A percentile compares a stretch with the other conserved stretches of the same genome.
Evolutionary conservation across 148 eudicot genomes (phyloP).

Genomic region (Rhododendron molle): DNA sequence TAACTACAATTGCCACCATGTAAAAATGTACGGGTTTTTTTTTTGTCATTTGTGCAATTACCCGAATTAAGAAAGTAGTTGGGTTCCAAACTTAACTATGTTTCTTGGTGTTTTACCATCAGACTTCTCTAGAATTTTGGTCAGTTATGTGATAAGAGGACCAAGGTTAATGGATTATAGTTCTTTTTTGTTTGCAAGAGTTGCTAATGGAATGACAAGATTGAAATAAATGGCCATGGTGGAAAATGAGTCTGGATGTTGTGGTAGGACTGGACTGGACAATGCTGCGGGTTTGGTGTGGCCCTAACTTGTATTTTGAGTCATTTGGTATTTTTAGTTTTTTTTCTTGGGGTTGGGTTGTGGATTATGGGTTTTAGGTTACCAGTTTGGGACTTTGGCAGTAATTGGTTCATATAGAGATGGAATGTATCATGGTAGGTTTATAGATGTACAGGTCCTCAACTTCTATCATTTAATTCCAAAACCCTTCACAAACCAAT

Average conservation of each 20-base stretch:
- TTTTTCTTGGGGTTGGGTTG: background rate
- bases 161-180: background rate
- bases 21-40: background rate
- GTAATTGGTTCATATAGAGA: too few relatives aligned
- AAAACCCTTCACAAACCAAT: background rate
- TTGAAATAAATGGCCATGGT: background rate
- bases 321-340: background rate
- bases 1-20: background rate
- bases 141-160: background rate
- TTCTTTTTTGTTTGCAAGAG: background rate
- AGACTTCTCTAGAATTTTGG: background rate
- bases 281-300: background rate
- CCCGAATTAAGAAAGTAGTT: background rate
- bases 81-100: background rate
- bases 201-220: background rate
- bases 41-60: background rate
- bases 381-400: background rate
- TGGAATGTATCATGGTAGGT: too few relatives aligned
- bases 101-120: background rate
- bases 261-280: background rate
- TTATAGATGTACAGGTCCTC: background rate
- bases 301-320: background rate
- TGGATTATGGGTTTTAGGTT: background rate
- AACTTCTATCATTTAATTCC: background rate
- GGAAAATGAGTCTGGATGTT: background rate